Conservation (phyloP, 2,329 filamentous ascomycete species). For the Cryphonectria naterciae region DNA sequence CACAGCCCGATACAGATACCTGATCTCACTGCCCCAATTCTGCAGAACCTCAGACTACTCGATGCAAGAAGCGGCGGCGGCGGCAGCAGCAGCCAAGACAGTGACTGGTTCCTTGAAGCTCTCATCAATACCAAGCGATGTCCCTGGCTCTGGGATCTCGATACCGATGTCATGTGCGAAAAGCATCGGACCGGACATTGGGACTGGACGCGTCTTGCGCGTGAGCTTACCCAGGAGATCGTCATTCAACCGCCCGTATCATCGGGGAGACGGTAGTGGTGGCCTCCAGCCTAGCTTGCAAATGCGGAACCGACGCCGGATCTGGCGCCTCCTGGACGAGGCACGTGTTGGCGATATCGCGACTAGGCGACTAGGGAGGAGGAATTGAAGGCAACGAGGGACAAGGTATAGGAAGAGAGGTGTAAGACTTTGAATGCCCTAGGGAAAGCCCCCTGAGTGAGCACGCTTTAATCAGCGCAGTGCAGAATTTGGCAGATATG, state of each 20-base stretch:
- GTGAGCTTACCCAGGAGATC: neutral
- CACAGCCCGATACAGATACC: neutral
- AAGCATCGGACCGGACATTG: neutral
- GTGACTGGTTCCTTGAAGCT: neutral
- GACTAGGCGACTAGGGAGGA: neutral
- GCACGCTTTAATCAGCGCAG: neutral
- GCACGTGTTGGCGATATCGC: neutral
- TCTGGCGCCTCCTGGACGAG: neutral
- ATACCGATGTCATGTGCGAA: neutral
- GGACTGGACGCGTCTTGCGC: neutral
- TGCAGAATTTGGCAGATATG: neutral
- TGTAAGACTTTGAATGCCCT: neutral
- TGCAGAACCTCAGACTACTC: neutral
- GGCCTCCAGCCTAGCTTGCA: neutral
- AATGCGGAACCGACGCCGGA: neutral
- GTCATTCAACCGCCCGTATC: neutral
- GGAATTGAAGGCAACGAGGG: neutral
- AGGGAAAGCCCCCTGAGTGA: neutral
- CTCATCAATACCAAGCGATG: neutral
- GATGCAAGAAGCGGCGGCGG: neutral
- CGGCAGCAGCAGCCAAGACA: neutral
- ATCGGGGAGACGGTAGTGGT: neutral
- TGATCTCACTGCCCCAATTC: neutral
- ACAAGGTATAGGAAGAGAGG: neutral
- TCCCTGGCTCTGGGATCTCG: conserved; percentile 1